Conservation (phyloP, 2,329 filamentous ascomycete species). For the Akanthomyces uredinophilus region DNA sequence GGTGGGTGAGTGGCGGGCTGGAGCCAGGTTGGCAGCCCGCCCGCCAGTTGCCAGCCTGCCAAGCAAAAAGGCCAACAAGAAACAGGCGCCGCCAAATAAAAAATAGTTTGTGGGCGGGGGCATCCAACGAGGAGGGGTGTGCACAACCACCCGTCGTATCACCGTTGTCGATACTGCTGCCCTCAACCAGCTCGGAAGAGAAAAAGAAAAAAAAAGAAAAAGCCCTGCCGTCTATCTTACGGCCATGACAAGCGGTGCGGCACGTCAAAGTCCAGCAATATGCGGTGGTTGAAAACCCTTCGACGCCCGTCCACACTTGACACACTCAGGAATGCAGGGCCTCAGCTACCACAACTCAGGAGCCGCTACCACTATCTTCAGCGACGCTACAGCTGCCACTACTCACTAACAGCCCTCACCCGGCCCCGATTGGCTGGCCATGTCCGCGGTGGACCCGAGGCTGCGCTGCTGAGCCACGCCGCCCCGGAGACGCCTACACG, state of each 20-base stretch:
- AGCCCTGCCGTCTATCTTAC: neutral
- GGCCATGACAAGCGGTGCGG: neutral
- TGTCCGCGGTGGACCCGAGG: neutral
- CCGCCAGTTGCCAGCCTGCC: too few species aligned
- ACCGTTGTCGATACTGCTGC: neutral
- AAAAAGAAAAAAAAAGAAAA: neutral
- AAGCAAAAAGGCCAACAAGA: too few species aligned
- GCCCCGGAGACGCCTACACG: neutral
- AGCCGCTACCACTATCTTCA: neutral
- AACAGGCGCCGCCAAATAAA: neutral
- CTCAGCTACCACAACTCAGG: neutral
- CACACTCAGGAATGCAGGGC: neutral
- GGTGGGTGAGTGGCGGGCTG: neutral
- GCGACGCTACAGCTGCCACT: neutral
- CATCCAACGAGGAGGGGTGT: neutral
- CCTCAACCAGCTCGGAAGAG: neutral
- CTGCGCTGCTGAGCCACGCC: slow-evolving; percentile 3
- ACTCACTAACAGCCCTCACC: neutral
- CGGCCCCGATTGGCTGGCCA: neutral
- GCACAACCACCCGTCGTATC: neutral
- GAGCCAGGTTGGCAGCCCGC: too few species aligned
- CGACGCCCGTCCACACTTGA: neutral
- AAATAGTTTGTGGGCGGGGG: slow-evolving; percentile 11
- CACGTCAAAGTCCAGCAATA: neutral
- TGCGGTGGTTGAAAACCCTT: neutral